A percentile compares a stretch with the other conserved stretches of the same genome.
phyloP scores from a whole-genome alignment of 2,329 filamentous ascomycete species.

The Chaetoscypha palmicola region DNA sequence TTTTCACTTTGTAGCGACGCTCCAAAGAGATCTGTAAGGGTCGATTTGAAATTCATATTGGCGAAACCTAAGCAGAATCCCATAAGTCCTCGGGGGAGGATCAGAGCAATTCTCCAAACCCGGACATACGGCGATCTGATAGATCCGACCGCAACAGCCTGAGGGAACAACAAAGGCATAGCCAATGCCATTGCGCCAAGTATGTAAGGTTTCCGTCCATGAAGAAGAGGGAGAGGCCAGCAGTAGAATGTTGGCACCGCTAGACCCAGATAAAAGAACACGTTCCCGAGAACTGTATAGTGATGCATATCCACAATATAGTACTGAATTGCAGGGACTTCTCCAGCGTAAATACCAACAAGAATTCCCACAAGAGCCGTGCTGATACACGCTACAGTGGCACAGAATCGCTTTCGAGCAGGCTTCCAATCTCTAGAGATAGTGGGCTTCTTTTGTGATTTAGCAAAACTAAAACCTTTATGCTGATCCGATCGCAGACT shows the following conservation, averaged over 20 bases:
- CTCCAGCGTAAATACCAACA: conserved; percentile 68
- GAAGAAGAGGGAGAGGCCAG: conserved; percentile 68
- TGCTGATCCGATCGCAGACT: conserved; percentile 40
- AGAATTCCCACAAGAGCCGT: conserved; percentile 65
- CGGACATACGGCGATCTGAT: conserved; percentile 49
- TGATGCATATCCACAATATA: conserved; percentile 64
- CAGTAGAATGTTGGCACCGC: conserved; percentile 62
- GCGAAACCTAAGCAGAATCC: conserved; percentile 66
- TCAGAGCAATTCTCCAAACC: conserved; percentile 52
- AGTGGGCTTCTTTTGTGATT: conserved; percentile 52
- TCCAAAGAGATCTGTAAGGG: conserved; percentile 68
- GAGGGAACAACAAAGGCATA: conserved; percentile 68
- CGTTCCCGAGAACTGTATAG: conserved; percentile 64
- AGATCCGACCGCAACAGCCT: conserved; percentile 57
- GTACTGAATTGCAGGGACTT: conserved; percentile 75
- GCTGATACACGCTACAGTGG: conserved; percentile 63
- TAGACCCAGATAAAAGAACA: conserved; percentile 63
- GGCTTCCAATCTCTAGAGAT: conserved; percentile 68
- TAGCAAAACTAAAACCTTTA: conserved; percentile 45
- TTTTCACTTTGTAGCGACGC: conserved; percentile 65
- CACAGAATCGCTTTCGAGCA: conserved; percentile 60
- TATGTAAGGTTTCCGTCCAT: conserved; percentile 73
- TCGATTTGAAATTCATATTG: conserved; percentile 69
- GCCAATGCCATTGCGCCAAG: conserved; percentile 60
- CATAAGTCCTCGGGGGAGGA: conserved; percentile 58